These are phyloP conservation scores for Ballota nigra DNA, from an alignment of 257 asterid genomes.

Conservation along the genomic window DNA sequence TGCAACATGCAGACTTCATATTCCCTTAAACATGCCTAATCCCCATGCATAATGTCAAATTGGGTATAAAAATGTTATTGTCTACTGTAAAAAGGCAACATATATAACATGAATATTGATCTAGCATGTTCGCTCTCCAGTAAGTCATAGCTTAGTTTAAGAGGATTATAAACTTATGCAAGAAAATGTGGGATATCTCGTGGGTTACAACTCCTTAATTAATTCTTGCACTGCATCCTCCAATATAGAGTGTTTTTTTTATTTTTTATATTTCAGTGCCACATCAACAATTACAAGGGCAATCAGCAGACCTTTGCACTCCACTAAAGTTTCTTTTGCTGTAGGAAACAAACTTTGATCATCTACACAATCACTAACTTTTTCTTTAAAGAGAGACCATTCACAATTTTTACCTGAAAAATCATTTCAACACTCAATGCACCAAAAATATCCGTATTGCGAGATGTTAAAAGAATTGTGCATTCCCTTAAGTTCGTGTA, in stretches of 20 bases:
- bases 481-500: background rate
- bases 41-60: conserved; percentile 10
- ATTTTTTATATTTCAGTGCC: background rate
- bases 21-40: background rate
- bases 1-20: background rate
- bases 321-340: conserved; percentile 19
- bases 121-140: no score
- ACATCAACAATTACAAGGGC: conserved; percentile 29
- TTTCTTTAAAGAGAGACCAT: conserved; percentile 27
- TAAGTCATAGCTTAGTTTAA: no score
- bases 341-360: background rate
- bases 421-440: background rate
- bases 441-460: background rate
- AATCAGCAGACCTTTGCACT: no score
- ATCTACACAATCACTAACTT: conserved; percentile 3
- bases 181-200: no score
- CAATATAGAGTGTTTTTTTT: background rate
- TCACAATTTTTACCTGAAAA: background rate
- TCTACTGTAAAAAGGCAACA: conserved; percentile 18
- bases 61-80: background rate
- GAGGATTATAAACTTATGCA: no score
- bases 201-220: no score
- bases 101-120: no score
- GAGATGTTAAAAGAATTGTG: background rate
- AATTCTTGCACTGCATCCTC: conserved; percentile 20